phyloP scores from a whole-genome alignment of 2,329 filamentous ascomycete species.

The Colletotrichum truncatum region DNA sequence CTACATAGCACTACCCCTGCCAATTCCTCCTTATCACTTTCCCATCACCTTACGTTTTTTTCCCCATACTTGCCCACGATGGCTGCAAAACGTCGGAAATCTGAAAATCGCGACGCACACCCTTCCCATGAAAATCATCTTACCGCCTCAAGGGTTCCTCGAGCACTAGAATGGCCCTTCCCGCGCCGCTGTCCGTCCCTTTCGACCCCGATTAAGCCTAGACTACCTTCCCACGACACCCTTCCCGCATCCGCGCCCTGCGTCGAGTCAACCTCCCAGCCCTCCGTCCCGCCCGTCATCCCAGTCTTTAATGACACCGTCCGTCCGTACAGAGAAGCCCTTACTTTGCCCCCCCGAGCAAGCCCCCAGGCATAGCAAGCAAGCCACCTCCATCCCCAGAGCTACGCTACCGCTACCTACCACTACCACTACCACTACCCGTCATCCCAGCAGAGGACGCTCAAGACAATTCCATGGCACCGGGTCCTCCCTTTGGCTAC shows the following conservation, averaged over 20 bases:
- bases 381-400: background rate
- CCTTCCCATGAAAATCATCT: background rate
- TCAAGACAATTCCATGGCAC: conserved; percentile 8
- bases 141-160: no score
- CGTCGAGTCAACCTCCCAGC: background rate
- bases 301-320: background rate
- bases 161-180: conserved; percentile 1
- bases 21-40: background rate
- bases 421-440: background rate
- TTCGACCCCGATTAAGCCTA: no score
- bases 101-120: conserved; percentile 4
- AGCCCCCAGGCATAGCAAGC: background rate
- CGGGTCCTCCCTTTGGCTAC: background rate
- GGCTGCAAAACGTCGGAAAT: background rate
- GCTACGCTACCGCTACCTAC: background rate
- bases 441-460: background rate
- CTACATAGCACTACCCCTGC: background rate
- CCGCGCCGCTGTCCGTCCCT: no score
- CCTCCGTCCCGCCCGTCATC: conserved; percentile 3
- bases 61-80: conserved; percentile 9
- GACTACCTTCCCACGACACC: background rate
- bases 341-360: background rate
- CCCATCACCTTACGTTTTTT: conserved; percentile 9
- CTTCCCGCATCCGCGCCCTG: background rate
- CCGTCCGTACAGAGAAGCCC: background rate